A percentile compares a stretch with the other conserved stretches of the same genome.
Conservation (phyloP, 2,329 filamentous ascomycete species). For the Talaromyces sp. region DNA sequence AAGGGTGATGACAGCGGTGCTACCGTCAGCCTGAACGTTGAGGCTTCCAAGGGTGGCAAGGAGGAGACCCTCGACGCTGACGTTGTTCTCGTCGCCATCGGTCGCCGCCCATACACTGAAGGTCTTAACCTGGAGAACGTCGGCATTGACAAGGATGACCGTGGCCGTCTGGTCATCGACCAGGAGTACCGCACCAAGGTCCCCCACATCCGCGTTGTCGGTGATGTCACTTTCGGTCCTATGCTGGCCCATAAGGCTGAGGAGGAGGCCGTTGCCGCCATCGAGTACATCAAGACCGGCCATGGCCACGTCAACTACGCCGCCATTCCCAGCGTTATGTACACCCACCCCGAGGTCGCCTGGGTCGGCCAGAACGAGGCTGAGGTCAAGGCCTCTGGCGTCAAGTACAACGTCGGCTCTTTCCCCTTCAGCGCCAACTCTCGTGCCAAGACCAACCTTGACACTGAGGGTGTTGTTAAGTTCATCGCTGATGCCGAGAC, state of each 20-base stretch:
- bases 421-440: conserved; percentile 99
- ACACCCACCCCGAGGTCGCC: conserved; percentile 96
- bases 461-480: conserved; percentile 95
- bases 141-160: conserved; percentile 73
- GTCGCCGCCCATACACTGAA: conserved; percentile 89
- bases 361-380: conserved; percentile 99
- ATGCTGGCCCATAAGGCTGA: conserved; percentile 99
- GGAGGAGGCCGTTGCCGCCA: conserved; percentile 90
- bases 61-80: conserved; percentile 88
- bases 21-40: conserved; percentile 78
- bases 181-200: conserved; percentile 98
- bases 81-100: conserved; percentile 94
- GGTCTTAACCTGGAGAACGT: conserved; percentile 93
- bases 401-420: conserved; percentile 88
- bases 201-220: conserved; percentile 94
- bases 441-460: conserved; percentile 96
- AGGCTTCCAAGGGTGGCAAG: conserved; percentile 96
- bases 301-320: conserved; percentile 99
- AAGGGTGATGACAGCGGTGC: conserved; percentile 79
- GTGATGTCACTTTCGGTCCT: conserved; percentile 93
- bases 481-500: conserved; percentile 96
- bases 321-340: conserved; percentile 98
- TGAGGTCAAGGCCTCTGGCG: conserved; percentile 84
- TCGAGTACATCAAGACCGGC: conserved; percentile 98
- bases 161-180: conserved; percentile 94